Evolutionary conservation across 345 rosid genomes (phyloP), one percentile per base, ranked within the genome.

Genomic region (Aquilaria yunnanensis): DNA sequence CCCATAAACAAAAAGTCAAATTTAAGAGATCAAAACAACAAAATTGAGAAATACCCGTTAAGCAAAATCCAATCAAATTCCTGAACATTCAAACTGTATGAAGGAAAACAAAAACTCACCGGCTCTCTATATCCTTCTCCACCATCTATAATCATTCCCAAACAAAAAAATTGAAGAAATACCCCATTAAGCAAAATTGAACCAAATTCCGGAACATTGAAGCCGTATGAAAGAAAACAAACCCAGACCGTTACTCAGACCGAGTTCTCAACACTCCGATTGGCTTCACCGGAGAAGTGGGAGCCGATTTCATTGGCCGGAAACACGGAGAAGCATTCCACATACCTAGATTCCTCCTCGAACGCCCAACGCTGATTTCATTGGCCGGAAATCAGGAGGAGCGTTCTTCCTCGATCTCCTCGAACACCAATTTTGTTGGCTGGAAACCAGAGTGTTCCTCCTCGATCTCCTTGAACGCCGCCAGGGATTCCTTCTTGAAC

Each of bases 201-300:
- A 37, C 2, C 43, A 3, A 37, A 37, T 37, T 5, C 8, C 43
- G 1, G 8, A 56, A 41, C 41, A 34, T 43, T 45, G 13, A 10
- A 9, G 34, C 12, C 56, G 0, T n/a, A 4, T 41, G 4, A 11
- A 4, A 6, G 14, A 1, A 5, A 10, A 68, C 2, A 53, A 45
- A 49, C 29, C 62, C 49, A 59, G 45, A 41, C 29, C 59, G 52
- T 70, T 70, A 80, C 99, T 85, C 99, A 2, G 95, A 90, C 12
- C 94, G 84, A 54, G 89, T 88, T 65, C 97, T 83, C 13, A 77
- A 78, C 16, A 88, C 65, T 9, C 78, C 89, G 0, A 86, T 79
- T 11, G 96, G 97, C 81, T 94, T 94, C 0, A 95, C 96, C 2
- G 97, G 99, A 9, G 96, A 94, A 14, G 90, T 49, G 3, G 96